A percentile compares a stretch with the other conserved stretches of the same genome.
Conservation (phyloP, 1,139 yeast species). For the Saccharomyces pastorianus region DNA sequence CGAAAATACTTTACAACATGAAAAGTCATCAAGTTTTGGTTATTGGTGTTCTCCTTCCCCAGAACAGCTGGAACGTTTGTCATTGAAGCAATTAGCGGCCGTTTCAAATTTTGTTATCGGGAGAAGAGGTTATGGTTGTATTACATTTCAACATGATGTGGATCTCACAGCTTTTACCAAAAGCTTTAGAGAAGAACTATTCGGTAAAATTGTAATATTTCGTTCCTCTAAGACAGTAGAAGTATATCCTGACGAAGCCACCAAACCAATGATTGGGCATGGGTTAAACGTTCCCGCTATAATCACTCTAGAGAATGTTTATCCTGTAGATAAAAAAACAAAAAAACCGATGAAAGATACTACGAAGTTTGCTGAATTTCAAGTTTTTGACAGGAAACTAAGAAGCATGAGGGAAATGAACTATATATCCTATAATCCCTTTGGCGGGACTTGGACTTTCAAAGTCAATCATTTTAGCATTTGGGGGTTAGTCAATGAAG, state of each 20-base stretch:
- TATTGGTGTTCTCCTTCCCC: slow-evolving; percentile 81
- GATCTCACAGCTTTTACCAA: slow-evolving; percentile 52
- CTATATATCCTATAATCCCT: slow-evolving; percentile 71
- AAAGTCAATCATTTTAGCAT: slow-evolving; percentile 85
- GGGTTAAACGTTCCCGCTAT: slow-evolving; percentile 84
- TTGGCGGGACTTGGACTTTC: slow-evolving; percentile 71
- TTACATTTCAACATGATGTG: slow-evolving; percentile 64
- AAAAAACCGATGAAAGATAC: slow-evolving; percentile 36
- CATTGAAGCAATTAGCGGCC: slow-evolving; percentile 44
- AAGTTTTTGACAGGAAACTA: slow-evolving; percentile 43
- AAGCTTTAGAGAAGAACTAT: slow-evolving; percentile 38
- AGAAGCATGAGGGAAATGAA: slow-evolving; percentile 58
- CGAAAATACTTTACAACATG: background rate
- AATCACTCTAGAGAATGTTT: slow-evolving; percentile 61
- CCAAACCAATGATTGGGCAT: slow-evolving; percentile 58
- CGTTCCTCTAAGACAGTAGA: slow-evolving; percentile 48
- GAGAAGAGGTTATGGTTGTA: slow-evolving; percentile 65
- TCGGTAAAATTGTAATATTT: slow-evolving; percentile 54
- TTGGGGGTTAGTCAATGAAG: slow-evolving; percentile 81
- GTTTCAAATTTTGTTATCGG: slow-evolving; percentile 72
- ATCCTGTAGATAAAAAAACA: slow-evolving; percentile 39
- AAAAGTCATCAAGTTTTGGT: slow-evolving; percentile 34
- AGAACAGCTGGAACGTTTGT: slow-evolving; percentile 41
- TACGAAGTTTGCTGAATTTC: slow-evolving; percentile 36
- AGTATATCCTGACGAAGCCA: slow-evolving; percentile 52